Base-by-base conservation (phyloP, 2,329 filamentous ascomycete species). In the Colletotrichum agaves region DNA sequence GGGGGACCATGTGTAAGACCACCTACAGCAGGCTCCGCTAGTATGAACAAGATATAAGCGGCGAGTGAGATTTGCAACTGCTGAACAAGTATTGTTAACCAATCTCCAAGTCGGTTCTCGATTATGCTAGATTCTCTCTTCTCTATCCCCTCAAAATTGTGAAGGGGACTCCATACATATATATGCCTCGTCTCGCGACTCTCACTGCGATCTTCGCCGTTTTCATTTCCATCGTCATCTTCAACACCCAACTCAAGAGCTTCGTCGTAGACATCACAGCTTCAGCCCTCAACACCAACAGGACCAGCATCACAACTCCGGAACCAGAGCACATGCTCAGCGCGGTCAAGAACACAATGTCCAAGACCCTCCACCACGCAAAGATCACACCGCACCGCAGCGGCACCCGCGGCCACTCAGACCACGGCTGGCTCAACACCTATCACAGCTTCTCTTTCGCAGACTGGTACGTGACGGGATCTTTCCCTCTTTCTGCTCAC, bases 361-460 rank as follows among this genome's bases (percentile, higher is more conserved):
- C 88, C 62, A 89, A 88, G 78, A 81, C 86, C 43, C 87, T 91
- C 69, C 79, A 84, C 41, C 86, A 91, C 78, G 90, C 89, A 73
- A 92, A 91, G 74, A 91, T 97, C 81, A 87, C 87, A 41, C 90
- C 91, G 60, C 92, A 94, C 71, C 88, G 87, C 66, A 96, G 92
- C 72, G 83, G 84, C 67, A 84, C 87, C 49, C 87, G 94, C 58
- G 93, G 93, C 35, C 91, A 94, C 78, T 87, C 88, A 39, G 88
- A 97, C 77, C 92, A 97, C 78, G 93, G 91, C 78, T 97, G 93
- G 93, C 87, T 97, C 8, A 91, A 95, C 81, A 91, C 90, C 7
- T 96, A 92, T 81, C 93, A 97, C 82, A 93, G 90, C 70, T 97
- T 97, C 83, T 91, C 87, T 74, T 97, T 97, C 78, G 92, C 92